Percentiles rank a stretch among this genome's conserved stretches.
These are phyloP conservation scores for Tricholoma bakamatsutake DNA, from an alignment of 768 basidiomycete genomes.

Conservation along the genomic window DNA sequence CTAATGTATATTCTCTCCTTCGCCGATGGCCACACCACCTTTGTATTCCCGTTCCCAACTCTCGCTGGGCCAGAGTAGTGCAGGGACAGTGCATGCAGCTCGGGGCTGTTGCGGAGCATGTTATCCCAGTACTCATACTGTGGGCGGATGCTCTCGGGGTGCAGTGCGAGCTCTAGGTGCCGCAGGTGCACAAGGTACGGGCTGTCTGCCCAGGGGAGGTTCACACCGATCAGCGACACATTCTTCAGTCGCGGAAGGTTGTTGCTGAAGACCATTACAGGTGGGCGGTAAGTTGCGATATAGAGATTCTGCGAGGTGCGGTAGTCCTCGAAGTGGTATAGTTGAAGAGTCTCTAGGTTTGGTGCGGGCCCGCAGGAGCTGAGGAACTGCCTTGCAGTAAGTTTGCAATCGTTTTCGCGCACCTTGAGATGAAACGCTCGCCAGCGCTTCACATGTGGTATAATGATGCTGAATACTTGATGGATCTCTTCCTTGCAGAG, in stretches of 20 bases:
- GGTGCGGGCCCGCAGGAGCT: slow-evolving; percentile 48
- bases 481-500: slow-evolving; percentile 48
- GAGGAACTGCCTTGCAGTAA: slow-evolving; percentile 43
- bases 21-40: slow-evolving; percentile 28
- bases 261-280: slow-evolving; percentile 53
- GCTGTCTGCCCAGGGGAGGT: slow-evolving; percentile 50
- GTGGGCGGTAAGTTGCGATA: slow-evolving; percentile 50
- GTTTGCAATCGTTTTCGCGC: slow-evolving; percentile 54
- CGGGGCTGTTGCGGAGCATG: slow-evolving; percentile 46
- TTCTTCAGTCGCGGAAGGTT: slow-evolving; percentile 44
- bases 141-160: slow-evolving; percentile 53
- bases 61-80: slow-evolving; percentile 54
- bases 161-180: slow-evolving; percentile 53
- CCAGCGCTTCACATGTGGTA: slow-evolving; percentile 47
- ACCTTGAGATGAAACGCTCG: slow-evolving; percentile 56
- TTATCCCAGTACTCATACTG: slow-evolving; percentile 47
- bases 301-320: slow-evolving; percentile 43
- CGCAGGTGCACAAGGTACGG: slow-evolving; percentile 45
- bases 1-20: slow-evolving; percentile 30
- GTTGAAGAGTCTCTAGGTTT: slow-evolving; percentile 51
- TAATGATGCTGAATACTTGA: slow-evolving; percentile 37
- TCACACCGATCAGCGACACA: slow-evolving; percentile 60
- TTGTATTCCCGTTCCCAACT: slow-evolving; percentile 22
- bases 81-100: slow-evolving; percentile 40
- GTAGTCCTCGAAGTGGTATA: slow-evolving; percentile 63